Evolutionary conservation across 345 rosid species (phyloP), one percentile per base, ranked within the genome.

Genomic region (Euphorbia lathyris): DNA sequence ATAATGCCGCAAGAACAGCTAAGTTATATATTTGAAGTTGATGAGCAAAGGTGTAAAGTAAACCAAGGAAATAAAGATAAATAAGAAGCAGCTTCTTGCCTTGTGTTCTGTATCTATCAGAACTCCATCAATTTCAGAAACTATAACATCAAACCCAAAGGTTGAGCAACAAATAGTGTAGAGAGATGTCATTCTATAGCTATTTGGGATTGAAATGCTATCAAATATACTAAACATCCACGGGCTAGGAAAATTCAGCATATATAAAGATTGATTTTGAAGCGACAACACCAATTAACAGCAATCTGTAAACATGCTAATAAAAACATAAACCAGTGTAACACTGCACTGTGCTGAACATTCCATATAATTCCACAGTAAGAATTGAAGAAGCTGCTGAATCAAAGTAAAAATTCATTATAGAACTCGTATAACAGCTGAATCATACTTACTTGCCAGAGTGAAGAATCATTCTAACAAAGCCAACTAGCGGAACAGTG

Each of bases 401-500:
- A n/a, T 25, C 23, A 36, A 47, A 47, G 1, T 47, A n/a, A 47
- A 51, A 51, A 51, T 20, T 42, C 23, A 19, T 3, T 0, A 51
- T 12, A 26, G 19, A 9, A 10, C 12, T 23, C n/a, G 22, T 32
- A 9, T 1, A 9, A 40, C 43, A 4, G 43, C 43, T 5, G 11
- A 40, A 40, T 40, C 29, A 52, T 55, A 56, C 5, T 36, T 23
- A 92, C 99, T 78, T 85, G 73, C 84, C 89, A 34, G 99, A 88
- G 77, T 90, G 98, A 76, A 95, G 83, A 83, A 95, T 80, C 98
- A 87, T 90, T 70, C 99, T 83, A 22, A 85, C 97, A 69, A 92
- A 88, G 22, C 96, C 94, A 70, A 90, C 97, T 62, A 95, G 90
- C 62, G 99, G 99, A 67, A 87, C 96, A 0, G 99, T 95, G 66